These are phyloP conservation scores for Metarhizium robertsii DNA, from an alignment of 2,329 filamentous ascomycete genomes.

Conservation along the genomic window DNA sequence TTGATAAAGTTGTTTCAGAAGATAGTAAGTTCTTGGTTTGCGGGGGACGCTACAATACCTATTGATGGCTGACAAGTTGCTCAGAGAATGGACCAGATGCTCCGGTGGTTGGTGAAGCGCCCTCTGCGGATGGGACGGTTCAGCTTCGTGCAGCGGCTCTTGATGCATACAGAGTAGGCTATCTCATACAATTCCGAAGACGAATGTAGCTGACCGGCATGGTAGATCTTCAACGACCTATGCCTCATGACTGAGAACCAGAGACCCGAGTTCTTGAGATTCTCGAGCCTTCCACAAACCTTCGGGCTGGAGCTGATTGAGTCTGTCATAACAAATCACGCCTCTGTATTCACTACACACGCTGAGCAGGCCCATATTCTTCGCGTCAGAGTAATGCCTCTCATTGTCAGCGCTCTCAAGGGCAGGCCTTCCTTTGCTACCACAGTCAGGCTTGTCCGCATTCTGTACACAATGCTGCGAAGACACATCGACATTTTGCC, in stretches of 20 bases:
- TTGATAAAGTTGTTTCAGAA: conserved; percentile 80
- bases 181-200: not conserved
- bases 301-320: conserved; percentile 90
- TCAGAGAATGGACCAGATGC: conserved; percentile 38
- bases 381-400: conserved; percentile 68
- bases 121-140: conserved; percentile 53
- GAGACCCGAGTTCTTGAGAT: conserved; percentile 70
- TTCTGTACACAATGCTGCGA: conserved; percentile 72
- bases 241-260: conserved; percentile 82
- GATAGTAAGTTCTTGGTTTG: conserved; percentile 49
- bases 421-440: conserved; percentile 73
- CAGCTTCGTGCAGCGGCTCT: conserved; percentile 66
- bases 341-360: conserved; percentile 68
- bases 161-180: conserved; percentile 67
- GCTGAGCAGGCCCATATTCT: conserved; percentile 74
- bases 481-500: conserved; percentile 67
- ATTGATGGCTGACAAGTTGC: not conserved
- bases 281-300: conserved; percentile 67
- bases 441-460: conserved; percentile 71
- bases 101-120: conserved; percentile 56
- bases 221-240: conserved; percentile 77
- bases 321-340: conserved; percentile 78
- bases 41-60: too few species aligned
- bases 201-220: conserved; percentile 6
- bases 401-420: conserved; percentile 68